A percentile compares a stretch with the other conserved stretches of the same genome.
Conservation (phyloP, 345 rosid genomes). For the Populus simonii region DNA sequence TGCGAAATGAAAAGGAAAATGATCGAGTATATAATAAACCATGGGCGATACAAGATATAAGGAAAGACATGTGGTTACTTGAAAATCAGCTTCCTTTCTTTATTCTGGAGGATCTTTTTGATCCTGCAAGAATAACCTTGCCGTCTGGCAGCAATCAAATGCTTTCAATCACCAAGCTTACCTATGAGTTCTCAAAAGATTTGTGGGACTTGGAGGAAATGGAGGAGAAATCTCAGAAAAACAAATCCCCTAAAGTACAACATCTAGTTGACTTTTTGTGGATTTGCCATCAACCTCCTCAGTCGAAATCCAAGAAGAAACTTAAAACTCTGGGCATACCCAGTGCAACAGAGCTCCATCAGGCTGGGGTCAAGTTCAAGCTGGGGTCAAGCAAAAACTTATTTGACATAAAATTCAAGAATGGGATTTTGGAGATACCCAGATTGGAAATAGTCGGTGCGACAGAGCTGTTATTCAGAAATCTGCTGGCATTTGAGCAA, state of each 20-base stretch:
- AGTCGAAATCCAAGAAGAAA: not conserved
- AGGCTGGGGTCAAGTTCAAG: constrained; percentile 21
- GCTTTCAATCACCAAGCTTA: not conserved
- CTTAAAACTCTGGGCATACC: not conserved
- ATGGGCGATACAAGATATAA: not conserved
- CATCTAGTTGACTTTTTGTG: constrained; percentile 17
- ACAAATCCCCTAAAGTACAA: not conserved
- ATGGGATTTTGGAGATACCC: constrained; percentile 21
- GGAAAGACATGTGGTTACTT: constrained; percentile 5
- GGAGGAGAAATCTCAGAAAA: not conserved
- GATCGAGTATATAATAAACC: constrained; percentile 2
- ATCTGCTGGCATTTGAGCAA: constrained; percentile 19
- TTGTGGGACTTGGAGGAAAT: not conserved
- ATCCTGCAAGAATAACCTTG: not conserved
- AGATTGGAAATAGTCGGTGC: not conserved
- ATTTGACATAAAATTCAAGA: constrained; percentile 11
- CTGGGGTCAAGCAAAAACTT: not conserved
- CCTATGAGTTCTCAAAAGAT: not conserved
- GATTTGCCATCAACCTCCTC: not conserved
- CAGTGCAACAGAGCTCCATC: constrained; percentile 9
- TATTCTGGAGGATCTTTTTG: constrained; percentile 18
- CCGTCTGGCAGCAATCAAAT: not conserved
- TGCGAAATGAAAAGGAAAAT: not conserved
- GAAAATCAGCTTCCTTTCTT: constrained; percentile 37
- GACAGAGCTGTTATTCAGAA: constrained; percentile 10